Conservation (phyloP, 2,329 filamentous ascomycete species). For the Ciborinia camelliae region DNA sequence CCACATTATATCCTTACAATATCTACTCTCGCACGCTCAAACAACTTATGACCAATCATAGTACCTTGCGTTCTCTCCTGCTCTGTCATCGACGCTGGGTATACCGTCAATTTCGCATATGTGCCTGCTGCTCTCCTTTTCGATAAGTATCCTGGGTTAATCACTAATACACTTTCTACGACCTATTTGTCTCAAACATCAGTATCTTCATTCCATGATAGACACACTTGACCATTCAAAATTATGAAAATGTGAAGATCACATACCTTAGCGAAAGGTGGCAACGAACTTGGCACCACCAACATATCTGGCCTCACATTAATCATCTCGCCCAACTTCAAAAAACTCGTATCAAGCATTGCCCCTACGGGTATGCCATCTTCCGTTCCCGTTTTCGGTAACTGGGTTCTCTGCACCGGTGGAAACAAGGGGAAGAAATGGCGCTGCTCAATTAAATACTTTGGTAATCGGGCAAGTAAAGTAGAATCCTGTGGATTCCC, state of each 20-base stretch:
- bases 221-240: background rate
- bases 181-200: conserved; percentile 53
- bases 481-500: conserved; percentile 48
- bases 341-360: conserved; percentile 76
- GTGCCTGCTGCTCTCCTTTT: conserved; percentile 83
- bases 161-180: conserved; percentile 80
- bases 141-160: conserved; percentile 86
- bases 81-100: conserved; percentile 59
- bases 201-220: background rate
- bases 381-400: conserved; percentile 62
- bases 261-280: conserved; percentile 81
- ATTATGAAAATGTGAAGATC: background rate
- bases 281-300: conserved; percentile 75
- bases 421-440: conserved; percentile 92
- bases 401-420: conserved; percentile 63
- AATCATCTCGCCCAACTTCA: conserved; percentile 89
- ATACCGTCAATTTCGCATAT: conserved; percentile 74
- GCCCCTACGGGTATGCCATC: conserved; percentile 65
- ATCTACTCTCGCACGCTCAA: conserved; percentile 80
- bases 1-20: conserved; percentile 66
- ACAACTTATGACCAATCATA: conserved; percentile 71
- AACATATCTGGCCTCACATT: conserved; percentile 81
- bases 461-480: conserved; percentile 59
- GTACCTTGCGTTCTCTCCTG: conserved; percentile 54
- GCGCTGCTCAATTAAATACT: conserved; percentile 81